Evolutionary conservation across 371 early-diverging fungal genomes (phyloP).

Genomic region (Mucor ambiguus): DNA sequence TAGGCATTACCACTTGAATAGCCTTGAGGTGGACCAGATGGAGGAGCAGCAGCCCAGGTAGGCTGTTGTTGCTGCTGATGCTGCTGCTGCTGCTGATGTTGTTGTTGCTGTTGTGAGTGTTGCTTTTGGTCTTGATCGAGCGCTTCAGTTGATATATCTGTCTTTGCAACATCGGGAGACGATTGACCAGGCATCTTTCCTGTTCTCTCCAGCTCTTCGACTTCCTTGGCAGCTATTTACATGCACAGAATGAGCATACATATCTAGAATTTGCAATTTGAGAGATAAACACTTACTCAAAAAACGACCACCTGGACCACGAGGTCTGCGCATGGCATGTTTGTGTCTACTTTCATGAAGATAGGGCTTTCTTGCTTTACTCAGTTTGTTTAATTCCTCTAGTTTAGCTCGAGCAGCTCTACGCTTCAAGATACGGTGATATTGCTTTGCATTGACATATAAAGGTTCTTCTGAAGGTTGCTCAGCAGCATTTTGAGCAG

Average conservation of each 20-base stretch:
- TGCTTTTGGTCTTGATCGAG: conserved; percentile 2
- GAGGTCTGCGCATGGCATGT: conserved; percentile 93
- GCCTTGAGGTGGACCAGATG: not conserved
- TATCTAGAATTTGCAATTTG: not conserved
- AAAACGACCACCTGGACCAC: conserved; percentile 91
- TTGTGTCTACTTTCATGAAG: conserved; percentile 95
- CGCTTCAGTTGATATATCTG: not conserved
- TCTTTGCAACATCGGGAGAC: not conserved
- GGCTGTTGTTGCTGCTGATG: not conserved
- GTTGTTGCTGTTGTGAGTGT: not conserved
- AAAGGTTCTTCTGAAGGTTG: conserved; percentile 18
- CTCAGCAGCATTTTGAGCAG: not conserved
- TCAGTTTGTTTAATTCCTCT: conserved; percentile 58
- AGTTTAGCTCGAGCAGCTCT: conserved; percentile 74
- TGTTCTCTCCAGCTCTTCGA: conserved; percentile 52
- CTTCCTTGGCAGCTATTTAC: conserved; percentile 50
- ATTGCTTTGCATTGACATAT: conserved; percentile 85
- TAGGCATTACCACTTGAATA: not conserved
- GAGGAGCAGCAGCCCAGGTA: not conserved
- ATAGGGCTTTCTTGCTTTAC: conserved; percentile 72
- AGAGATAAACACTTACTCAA: conserved; percentile 44
- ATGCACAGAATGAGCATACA: not conserved
- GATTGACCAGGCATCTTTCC: conserved; percentile 28
- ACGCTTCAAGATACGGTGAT: conserved; percentile 88
- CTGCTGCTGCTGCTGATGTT: not conserved